A percentile compares a stretch with the other conserved stretches of the same genome.
Conservation (phyloP, 139 green algal species). For the Yamagishiella unicocca region DNA sequence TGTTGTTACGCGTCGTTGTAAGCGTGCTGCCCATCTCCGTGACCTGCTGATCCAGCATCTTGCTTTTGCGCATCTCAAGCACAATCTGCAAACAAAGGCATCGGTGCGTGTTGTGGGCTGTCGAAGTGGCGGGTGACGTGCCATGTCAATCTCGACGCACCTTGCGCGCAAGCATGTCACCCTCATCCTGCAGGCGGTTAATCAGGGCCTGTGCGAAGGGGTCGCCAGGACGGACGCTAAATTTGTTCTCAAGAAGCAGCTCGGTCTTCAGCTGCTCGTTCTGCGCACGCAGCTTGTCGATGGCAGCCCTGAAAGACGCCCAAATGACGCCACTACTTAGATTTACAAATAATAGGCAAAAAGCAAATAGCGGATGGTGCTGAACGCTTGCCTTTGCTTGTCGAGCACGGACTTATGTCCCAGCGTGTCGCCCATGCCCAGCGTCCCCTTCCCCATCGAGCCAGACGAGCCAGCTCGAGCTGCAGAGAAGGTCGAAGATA, state of each 20-base stretch:
- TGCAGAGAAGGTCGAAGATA: slow-evolving; percentile 35
- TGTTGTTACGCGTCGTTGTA: slow-evolving; percentile 67
- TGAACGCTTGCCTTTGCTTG: slow-evolving; percentile 60
- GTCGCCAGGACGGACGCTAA: slow-evolving; percentile 79
- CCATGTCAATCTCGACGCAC: slow-evolving; percentile 38
- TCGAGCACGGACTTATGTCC: slow-evolving; percentile 72
- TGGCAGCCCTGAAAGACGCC: slow-evolving; percentile 77
- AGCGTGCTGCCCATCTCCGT: slow-evolving; percentile 54
- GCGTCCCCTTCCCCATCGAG: slow-evolving; percentile 39
- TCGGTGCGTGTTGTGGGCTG: not conserved
- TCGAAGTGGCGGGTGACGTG: too few species aligned
- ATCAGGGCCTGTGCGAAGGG: slow-evolving; percentile 60
- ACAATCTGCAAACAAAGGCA: slow-evolving; percentile 65
- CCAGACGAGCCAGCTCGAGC: slow-evolving; percentile 45
- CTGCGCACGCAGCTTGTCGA: slow-evolving; percentile 84
- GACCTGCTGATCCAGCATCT: slow-evolving; percentile 70
- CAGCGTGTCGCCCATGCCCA: slow-evolving; percentile 57
- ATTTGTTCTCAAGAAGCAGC: slow-evolving; percentile 92
- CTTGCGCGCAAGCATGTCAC: slow-evolving; percentile 67
- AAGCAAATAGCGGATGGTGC: too few species aligned
- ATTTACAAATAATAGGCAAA: too few species aligned
- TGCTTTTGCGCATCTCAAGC: slow-evolving; percentile 71
- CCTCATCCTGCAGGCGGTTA: slow-evolving; percentile 67
- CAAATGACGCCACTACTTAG: too few species aligned
- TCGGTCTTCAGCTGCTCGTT: slow-evolving; percentile 93